phyloP scores from a whole-genome alignment of 2,329 filamentous ascomycete genomes.

The Plenodomus tracheiphilus region DNA sequence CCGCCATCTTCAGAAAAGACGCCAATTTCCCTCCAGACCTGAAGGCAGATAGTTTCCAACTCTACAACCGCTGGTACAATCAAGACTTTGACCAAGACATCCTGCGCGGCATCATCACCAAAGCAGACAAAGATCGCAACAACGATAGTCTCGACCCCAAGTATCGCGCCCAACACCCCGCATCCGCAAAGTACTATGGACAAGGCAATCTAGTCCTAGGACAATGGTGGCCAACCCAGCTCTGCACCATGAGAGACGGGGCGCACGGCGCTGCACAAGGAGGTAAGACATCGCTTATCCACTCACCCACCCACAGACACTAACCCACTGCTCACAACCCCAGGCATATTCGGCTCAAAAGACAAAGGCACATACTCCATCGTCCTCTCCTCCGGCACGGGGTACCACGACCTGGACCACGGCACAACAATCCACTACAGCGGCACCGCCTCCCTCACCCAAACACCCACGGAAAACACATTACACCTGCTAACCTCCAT shows the following conservation, averaged over 20 bases:
- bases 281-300: background rate
- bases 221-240: conserved; percentile 60
- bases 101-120: conserved; percentile 48
- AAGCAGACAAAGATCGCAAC: conserved; percentile 21
- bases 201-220: conserved; percentile 49
- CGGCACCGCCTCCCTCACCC: conserved; percentile 51
- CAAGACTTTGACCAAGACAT: conserved; percentile 50
- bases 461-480: conserved; percentile 45
- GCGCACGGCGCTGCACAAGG: conserved; percentile 54
- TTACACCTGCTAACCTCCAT: conserved; percentile 48
- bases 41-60: conserved; percentile 50
- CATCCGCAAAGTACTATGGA: conserved; percentile 42
- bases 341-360: conserved; percentile 53
- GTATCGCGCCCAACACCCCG: conserved; percentile 20
- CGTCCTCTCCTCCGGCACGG: conserved; percentile 55
- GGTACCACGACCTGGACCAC: conserved; percentile 55
- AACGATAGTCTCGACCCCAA: conserved; percentile 28
- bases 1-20: conserved; percentile 44
- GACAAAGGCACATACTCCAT: conserved; percentile 57
- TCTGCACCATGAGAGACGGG: conserved; percentile 56
- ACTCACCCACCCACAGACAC: background rate
- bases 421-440: conserved; percentile 57
- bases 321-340: too few relatives aligned
- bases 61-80: conserved; percentile 52
- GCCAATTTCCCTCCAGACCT: conserved; percentile 51